Percentiles rank a stretch among this genome's conserved stretches.
These are phyloP conservation scores for Myriosclerotinia scirpicola DNA, from an alignment of 2,329 filamentous ascomycete genomes.

Conservation along the genomic window DNA sequence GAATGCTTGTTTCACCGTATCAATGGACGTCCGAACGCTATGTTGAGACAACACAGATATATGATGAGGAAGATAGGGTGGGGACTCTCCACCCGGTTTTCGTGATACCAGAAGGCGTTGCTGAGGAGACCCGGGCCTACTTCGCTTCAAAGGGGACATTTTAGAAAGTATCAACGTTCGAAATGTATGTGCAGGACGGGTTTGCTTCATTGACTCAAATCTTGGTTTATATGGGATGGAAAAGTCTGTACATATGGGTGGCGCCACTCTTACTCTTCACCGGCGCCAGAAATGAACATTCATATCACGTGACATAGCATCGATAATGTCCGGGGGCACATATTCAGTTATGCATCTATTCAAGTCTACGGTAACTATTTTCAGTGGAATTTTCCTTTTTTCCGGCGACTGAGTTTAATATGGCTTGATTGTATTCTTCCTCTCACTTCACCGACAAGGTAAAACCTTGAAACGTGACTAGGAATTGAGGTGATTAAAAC, in stretches of 20 bases:
- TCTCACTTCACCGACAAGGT: neutral
- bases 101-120: slow-evolving; percentile 67
- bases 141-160: slow-evolving; percentile 38
- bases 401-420: neutral
- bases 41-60: slow-evolving; percentile 58
- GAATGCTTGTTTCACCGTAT: slow-evolving; percentile 40
- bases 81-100: slow-evolving; percentile 78
- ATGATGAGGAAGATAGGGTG: slow-evolving; percentile 70
- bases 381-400: neutral
- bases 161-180: slow-evolving; percentile 24
- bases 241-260: slow-evolving; percentile 10
- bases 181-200: neutral
- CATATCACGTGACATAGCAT: neutral
- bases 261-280: slow-evolving; percentile 1
- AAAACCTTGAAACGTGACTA: neutral
- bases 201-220: slow-evolving; percentile 11
- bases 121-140: slow-evolving; percentile 37
- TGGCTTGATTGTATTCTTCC: neutral
- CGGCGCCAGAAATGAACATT: neutral
- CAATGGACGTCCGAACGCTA: slow-evolving; percentile 46
- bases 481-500: slow-evolving; percentile 8
- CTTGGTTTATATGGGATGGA: slow-evolving; percentile 8
- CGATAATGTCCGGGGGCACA: neutral
- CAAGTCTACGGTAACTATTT: neutral
- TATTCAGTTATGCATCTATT: slow-evolving; percentile 8